Evolutionary conservation across 1,139 yeast species (phyloP), one percentile per base, ranked within the genome.

Genomic region (Zygosaccharomyces pseudobailii): DNA sequence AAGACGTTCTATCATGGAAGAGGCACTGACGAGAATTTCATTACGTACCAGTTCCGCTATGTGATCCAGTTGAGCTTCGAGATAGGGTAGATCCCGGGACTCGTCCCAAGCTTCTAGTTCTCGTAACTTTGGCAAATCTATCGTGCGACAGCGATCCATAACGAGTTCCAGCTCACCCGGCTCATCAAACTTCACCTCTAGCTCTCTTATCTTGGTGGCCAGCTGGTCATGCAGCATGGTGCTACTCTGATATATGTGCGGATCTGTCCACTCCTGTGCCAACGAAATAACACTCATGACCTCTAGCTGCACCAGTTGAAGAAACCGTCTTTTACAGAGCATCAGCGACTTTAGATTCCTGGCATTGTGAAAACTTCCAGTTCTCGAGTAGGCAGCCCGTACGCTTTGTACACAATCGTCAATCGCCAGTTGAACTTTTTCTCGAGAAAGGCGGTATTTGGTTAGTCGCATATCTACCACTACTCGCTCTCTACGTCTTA

Each of bases 21-120:
- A 75, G 0, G 87, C 75, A 53, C 76, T 74, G 50, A 79, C 73
- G 33, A 82, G 62, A 6, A 82, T 71, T 38, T 82, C 82, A 43
- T 71, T 72, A 43, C 80, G 81, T 5, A 79, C 63, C 0, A 72
- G 65, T 23, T 76, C 78, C 35, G 71, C 72, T 35, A 82, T 60
- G 25, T 72, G 62, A 1, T 66, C 63, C 2, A 80, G 58, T 36
- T 71, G 63, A 4, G 63, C 59, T n/a, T 75, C 72, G 49, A 75
- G 78, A 1, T 72, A 52, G 0, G 59, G 47, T 1, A 75, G 67
- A 59, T 78, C 78, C 34, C 62, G 56, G 1, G 48, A 31, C 0
- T 68, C 70, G 9, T 68, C 55, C 89, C 90, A 84, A 3, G 75
- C 70, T 36, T 79, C 84, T 53, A 73, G 64, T 47, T 80, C 82